Evolutionary conservation across 352 stramenopile species (phyloP).

Genomic region (Phytopythium delawarense): DNA sequence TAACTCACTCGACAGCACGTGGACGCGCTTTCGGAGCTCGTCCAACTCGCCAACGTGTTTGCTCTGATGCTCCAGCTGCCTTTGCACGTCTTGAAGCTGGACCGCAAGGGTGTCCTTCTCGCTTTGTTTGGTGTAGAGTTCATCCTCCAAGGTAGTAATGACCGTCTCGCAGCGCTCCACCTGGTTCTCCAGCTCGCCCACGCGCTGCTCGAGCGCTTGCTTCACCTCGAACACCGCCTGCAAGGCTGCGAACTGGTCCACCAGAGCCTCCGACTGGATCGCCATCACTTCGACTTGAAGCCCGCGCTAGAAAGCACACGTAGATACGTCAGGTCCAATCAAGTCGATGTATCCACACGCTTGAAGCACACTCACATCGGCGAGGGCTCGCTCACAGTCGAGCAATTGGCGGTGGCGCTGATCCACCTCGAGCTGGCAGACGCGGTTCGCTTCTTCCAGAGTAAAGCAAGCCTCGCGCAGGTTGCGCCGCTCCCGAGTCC

Average conservation of each 20-base stretch:
- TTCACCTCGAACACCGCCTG: conserved; percentile 16
- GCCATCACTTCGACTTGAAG: conserved; percentile 17
- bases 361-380: conserved; percentile 15
- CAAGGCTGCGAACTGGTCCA: conserved; percentile 21
- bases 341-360: neutral
- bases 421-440: conserved; percentile 35
- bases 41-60: neutral
- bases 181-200: conserved; percentile 8
- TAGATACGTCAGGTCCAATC: neutral
- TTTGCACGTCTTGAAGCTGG: neutral
- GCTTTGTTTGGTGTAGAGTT: conserved; percentile 8
- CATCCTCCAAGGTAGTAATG: conserved; percentile 18
- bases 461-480: conserved; percentile 20
- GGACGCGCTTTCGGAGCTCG: neutral
- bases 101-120: neutral
- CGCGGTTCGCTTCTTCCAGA: conserved; percentile 24
- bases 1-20: neutral
- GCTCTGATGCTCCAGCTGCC: neutral
- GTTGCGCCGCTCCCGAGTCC: conserved; percentile 32
- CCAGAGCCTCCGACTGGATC: conserved; percentile 15
- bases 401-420: conserved; percentile 25
- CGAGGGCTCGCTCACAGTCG: conserved; percentile 18
- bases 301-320: conserved; percentile 13
- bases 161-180: conserved; percentile 10
- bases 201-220: conserved; percentile 21